Base-by-base conservation (phyloP, 1,139 yeast genomes). In the Arxiozyma telluris region DNA sequence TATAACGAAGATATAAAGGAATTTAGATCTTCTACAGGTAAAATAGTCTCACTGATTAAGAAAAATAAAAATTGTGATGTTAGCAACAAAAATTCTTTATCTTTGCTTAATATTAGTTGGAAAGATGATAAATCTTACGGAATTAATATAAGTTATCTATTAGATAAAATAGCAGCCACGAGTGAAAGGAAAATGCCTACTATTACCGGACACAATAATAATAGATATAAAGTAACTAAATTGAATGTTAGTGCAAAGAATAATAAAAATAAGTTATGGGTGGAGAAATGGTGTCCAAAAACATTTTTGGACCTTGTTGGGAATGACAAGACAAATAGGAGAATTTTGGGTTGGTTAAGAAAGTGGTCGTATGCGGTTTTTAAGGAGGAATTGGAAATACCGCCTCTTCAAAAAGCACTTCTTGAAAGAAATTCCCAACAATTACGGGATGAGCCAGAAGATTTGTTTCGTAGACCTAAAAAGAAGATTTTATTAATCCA, bases 271-370 rank as follows among this genome's bases (percentile, higher is more conserved):
- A 53, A 58, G 17, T 66, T 84, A 9, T 84, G 88, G 88, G 80
- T 89, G 0, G 98, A 93, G 63, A 89, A 88, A 69, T 91, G 91
- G 76, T 75, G 93, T 50, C 97, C 98, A 0, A 71, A 69, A 27
- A 73, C 72, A 47, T 91, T 87, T 71, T 64, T 89, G 64, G 97
- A 81, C 68, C 80, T 73, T 70, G 82, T 73, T 1, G 98, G 98
- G 0, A 89, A 91, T 61, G 98, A 93, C 64, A 76, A 77, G 56
- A 83, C 83, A 18, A 91, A 89, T 64, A 74, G 97, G 52, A 69
- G 72, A 42, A 77, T 91, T 23, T 72, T 91, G 53, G 79, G 79
- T 54, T 93, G 98, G 98, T 68, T 93, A 42, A 79, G 81, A 58
- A 83, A 82, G 56, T 93, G 98, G 98, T 80, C 87, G 2, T 70